Evolutionary conservation across 495 filamentous ascomycete genomes (phyloP).

Genomic region (Penicillium soppii): DNA sequence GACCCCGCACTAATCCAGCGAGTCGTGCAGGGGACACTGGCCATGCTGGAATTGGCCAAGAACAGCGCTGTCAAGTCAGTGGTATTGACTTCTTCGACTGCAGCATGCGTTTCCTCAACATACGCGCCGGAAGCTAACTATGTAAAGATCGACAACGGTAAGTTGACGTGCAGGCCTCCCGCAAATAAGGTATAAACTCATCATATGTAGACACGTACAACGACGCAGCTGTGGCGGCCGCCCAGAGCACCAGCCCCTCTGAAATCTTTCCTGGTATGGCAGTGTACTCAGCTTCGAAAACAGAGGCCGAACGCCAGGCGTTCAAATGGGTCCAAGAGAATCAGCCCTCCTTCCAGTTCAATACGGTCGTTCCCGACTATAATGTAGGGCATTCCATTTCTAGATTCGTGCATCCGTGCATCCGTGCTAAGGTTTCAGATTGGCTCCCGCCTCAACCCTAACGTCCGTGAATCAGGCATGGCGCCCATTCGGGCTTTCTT

Average conservation of each 20-base stretch:
- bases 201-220: conserved; percentile 42
- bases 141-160: background rate
- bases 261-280: conserved; percentile 13
- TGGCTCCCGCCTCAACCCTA: conserved; percentile 2
- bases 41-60: background rate
- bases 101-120: background rate
- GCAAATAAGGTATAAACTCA: background rate
- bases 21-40: background rate
- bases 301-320: conserved; percentile 47
- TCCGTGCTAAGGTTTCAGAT: conserved; percentile 9
- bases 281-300: conserved; percentile 57
- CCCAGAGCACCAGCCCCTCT: conserved; percentile 26
- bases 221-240: conserved; percentile 46
- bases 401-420: conserved; percentile 7
- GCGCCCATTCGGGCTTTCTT: conserved; percentile 21
- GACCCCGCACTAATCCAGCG: background rate
- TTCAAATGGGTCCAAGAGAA: conserved; percentile 54
- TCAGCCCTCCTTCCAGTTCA: conserved; percentile 48
- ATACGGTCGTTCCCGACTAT: conserved; percentile 48
- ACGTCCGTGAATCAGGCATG: background rate
- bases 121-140: background rate
- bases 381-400: conserved; percentile 28
- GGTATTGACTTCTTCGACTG: background rate
- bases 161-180: background rate
- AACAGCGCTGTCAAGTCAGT: background rate